phyloP scores from a whole-genome alignment of 257 asterid genomes.

The Coffea eugenioides region DNA sequence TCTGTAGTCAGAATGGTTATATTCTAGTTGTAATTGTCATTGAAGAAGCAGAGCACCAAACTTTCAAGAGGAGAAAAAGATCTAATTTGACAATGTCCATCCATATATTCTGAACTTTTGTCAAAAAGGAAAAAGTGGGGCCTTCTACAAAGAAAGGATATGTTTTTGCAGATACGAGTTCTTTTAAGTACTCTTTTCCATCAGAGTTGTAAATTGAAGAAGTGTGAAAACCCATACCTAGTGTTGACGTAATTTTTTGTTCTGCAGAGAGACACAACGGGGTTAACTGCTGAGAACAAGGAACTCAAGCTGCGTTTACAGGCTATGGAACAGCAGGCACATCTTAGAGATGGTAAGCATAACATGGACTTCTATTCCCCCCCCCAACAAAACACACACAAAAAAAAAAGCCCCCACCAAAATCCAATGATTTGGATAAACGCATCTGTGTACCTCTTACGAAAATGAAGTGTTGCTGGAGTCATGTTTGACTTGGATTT shows the following conservation, averaged over 20 bases:
- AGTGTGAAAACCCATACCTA: neutral
- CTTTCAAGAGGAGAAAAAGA: neutral
- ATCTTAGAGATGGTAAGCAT: conserved; percentile 84
- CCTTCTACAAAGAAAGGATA: neutral
- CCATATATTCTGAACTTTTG: neutral
- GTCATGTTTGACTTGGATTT: neutral
- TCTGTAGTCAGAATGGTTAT: neutral
- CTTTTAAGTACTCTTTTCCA: neutral
- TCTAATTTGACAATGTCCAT: neutral
- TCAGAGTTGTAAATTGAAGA: neutral
- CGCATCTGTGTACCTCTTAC: neutral
- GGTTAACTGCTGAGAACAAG: conserved; percentile 78
- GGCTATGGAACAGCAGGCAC: conserved; percentile 91
- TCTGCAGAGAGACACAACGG: conserved; percentile 77
- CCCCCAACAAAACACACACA: too few species aligned
- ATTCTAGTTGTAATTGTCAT: neutral
- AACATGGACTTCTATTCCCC: neutral
- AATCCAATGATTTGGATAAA: too few species aligned
- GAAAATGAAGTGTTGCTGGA: too few species aligned
- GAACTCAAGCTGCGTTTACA: conserved; percentile 82
- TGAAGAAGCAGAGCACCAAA: neutral
- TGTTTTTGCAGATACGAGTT: neutral
- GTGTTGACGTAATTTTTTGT: neutral
- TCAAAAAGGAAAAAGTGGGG: neutral
- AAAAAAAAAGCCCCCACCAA: too few species aligned